Base-by-base conservation (phyloP, 495 filamentous ascomycete genomes). In the Chlorociboria aeruginascens region DNA sequence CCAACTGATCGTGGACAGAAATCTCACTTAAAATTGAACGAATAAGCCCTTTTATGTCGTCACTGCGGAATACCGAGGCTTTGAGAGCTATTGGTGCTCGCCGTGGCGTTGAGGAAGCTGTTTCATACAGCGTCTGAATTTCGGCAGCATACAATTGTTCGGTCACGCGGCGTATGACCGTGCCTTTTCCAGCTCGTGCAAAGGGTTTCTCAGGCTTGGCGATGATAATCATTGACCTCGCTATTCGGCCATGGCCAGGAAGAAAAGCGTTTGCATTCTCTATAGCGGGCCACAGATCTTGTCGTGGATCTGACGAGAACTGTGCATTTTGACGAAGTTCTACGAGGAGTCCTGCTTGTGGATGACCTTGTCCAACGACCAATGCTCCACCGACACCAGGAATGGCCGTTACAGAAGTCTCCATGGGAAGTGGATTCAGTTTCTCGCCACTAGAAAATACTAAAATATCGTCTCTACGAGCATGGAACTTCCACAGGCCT, bases 361-460 rank as follows among this genome's bases (percentile, higher is more conserved):
- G 75, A 25, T 66, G 58, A 28, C 67, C 61, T 12, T 62, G 53
- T 8, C 77, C 78, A 1, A 75, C 64, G 1, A 82, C 63, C 2
- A 77, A 28, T 0, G 67, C 73, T 0, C 71, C 66, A 12, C 55
- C 58, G 30, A 82, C 55, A 3, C 51, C 50, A 3, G 73, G 66
- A 51, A 76, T 67, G 10, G 52, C 62, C 35, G 54, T 52, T 8
- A 81, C 46, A 6, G 59, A 63, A 8, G 57, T 52, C 49, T 84
- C 78, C 14, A 78, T 71, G 0, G 63, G 61, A 6, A 72, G 55
- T 0, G 79, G 78, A 50, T 79, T 78, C 6, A 80, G 53, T 59
- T 82, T 84, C 56, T 82, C 72, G 25, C 78, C 78, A 58, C 73
- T 82, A 13, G 53, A 55, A 46, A 83, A 72, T 3, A 82, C 78